phyloP scores from a whole-genome alignment of 163 green algal genomes.

The Picocystis sp. region DNA sequence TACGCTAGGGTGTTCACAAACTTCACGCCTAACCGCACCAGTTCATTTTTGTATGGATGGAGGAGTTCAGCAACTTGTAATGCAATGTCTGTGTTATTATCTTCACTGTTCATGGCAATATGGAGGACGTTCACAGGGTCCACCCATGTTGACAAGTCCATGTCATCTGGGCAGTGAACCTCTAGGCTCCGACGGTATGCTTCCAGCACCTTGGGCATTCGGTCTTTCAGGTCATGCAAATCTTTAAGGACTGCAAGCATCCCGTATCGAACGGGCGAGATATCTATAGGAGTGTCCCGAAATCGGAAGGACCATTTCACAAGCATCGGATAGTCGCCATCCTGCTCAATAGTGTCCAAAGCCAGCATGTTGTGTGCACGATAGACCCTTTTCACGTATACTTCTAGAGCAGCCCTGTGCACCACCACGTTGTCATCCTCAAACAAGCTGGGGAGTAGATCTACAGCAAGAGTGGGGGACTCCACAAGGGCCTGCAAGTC shows the following conservation, averaged over 20 bases:
- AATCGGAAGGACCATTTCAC: constrained; percentile 8
- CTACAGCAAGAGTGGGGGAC: constrained; percentile 14
- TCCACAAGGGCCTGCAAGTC: constrained; percentile 10
- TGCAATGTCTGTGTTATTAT: constrained; percentile 1
- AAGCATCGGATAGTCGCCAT: constrained; percentile 2
- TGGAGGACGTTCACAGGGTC: constrained; percentile 12
- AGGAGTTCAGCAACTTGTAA: constrained; percentile 5
- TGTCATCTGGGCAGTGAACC: background rate
- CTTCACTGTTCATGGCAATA: constrained; percentile 5
- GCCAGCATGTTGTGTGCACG: constrained; percentile 13
- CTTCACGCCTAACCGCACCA: constrained; percentile 11
- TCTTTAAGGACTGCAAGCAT: constrained; percentile 3
- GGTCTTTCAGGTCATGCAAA: background rate
- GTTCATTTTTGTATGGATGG: constrained; percentile 1
- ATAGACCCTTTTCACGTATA: constrained; percentile 15
- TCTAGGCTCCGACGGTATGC: background rate
- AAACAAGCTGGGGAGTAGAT: constrained; percentile 15
- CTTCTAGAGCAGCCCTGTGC: constrained; percentile 8
- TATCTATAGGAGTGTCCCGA: constrained; percentile 12
- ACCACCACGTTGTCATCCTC: constrained; percentile 9
- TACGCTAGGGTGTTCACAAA: constrained; percentile 14
- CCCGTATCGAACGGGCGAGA: constrained; percentile 11
- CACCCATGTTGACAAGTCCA: no score
- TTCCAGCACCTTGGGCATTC: constrained; percentile 7
- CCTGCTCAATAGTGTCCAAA: constrained; percentile 1